Evolutionary conservation across 495 filamentous ascomycete species (phyloP).

Genomic region (Daldinia childiae): DNA sequence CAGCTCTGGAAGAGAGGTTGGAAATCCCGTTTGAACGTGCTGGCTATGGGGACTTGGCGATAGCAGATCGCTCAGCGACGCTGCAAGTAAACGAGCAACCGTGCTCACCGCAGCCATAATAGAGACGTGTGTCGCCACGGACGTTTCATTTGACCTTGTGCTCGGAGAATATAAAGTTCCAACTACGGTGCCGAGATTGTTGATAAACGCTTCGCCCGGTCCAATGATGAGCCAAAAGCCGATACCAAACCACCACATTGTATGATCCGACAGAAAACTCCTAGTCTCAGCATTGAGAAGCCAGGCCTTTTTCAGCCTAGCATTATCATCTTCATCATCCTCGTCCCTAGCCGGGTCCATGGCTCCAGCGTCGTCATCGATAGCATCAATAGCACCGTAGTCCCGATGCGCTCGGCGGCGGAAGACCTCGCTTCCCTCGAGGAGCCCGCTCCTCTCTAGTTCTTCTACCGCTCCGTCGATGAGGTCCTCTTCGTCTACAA

Average conservation of each 20-base stretch:
- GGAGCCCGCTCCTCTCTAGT: constrained; percentile 82
- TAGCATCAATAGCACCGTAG: constrained; percentile 50
- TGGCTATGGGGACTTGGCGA: constrained; percentile 68
- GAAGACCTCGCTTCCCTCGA: constrained; percentile 64
- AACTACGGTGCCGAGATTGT: constrained; percentile 95
- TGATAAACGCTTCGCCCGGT: constrained; percentile 95
- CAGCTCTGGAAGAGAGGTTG: constrained; percentile 46
- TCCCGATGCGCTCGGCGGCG: constrained; percentile 48
- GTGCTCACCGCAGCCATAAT: constrained; percentile 91
- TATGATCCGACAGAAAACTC: constrained; percentile 82
- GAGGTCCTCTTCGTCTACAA: constrained; percentile 70
- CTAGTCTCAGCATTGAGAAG: constrained; percentile 88
- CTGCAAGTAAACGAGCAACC: constrained; percentile 83
- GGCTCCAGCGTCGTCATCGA: constrained; percentile 51
- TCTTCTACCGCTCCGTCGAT: constrained; percentile 90
- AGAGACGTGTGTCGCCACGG: constrained; percentile 88
- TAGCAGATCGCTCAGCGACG: constrained; percentile 85
- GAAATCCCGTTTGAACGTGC: constrained; percentile 52
- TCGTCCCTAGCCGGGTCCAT: constrained; percentile 48
- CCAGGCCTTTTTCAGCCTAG: constrained; percentile 79
- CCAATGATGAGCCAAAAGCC: constrained; percentile 96
- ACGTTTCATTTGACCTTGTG: constrained; percentile 60
- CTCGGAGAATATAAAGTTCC: constrained; percentile 78
- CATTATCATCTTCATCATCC: constrained; percentile 67
- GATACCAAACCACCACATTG: constrained; percentile 92